Evolutionary conservation across 306 rosid species (phyloP).

Genomic region (Sesbania bispinosa): DNA sequence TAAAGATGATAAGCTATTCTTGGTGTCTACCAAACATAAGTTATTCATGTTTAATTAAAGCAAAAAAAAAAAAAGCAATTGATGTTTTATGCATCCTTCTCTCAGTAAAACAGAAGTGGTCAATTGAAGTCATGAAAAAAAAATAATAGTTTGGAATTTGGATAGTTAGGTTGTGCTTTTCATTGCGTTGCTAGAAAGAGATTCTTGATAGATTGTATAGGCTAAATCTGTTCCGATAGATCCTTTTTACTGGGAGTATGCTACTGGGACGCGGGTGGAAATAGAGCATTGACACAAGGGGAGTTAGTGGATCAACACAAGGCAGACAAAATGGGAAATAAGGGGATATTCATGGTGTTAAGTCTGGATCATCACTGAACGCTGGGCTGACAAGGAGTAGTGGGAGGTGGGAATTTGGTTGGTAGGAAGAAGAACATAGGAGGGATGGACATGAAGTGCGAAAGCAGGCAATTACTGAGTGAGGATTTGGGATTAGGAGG

Average conservation of each 20-base stretch:
- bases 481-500: not conserved
- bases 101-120: not conserved
- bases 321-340: not conserved
- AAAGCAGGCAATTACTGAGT: not conserved
- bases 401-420: not conserved
- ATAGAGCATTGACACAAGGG: not conserved
- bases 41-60: not conserved
- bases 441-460: not conserved
- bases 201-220: not conserved
- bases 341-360: not conserved
- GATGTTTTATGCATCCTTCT: constrained; percentile 4
- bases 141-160: too few species aligned
- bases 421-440: not conserved
- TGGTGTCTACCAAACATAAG: not conserved
- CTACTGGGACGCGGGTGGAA: not conserved
- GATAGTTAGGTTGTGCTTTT: too few species aligned
- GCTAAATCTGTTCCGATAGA: not conserved
- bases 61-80: not conserved
- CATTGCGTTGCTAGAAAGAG: too few species aligned
- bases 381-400: not conserved
- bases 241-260: not conserved
- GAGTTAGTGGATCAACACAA: not conserved
- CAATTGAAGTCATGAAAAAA: not conserved
- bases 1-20: constrained; percentile 21
- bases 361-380: not conserved